Percentiles rank a stretch among this genome's conserved stretches.
Evolutionary conservation across 371 early-diverging fungal species (phyloP).

Genomic region (Mortierella sp.): DNA sequence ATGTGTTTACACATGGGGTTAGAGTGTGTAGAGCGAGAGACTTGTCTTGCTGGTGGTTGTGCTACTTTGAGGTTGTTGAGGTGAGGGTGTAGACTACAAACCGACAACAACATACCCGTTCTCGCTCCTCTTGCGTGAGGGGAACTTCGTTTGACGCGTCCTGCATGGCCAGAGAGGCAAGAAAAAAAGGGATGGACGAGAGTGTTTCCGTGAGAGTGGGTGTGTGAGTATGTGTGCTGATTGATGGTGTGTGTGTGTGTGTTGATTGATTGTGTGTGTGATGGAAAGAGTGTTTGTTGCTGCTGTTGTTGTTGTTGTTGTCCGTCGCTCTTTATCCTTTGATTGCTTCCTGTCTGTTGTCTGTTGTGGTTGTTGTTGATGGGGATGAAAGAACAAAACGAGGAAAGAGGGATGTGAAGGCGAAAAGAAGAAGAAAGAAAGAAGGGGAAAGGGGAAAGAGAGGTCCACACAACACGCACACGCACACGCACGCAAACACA

Average conservation of each 20-base stretch:
- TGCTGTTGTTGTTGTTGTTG: background rate
- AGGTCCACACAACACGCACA: background rate
- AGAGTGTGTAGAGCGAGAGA: background rate
- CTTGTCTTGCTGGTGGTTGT: no score
- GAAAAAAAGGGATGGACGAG: background rate
- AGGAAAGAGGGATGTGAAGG: background rate
- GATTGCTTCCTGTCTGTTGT: background rate
- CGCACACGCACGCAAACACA: background rate
- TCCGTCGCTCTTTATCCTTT: no score
- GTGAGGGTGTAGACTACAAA: no score
- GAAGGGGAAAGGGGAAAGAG: background rate
- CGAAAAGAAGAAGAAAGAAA: background rate
- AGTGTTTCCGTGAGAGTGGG: background rate
- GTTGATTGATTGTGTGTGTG: background rate
- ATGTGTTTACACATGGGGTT: background rate
- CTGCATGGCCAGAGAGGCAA: constrained; percentile 35
- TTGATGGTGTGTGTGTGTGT: no score
- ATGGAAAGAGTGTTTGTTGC: background rate
- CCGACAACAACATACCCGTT: constrained; percentile 45
- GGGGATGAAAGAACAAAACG: background rate
- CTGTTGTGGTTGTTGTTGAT: background rate
- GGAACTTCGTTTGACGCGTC: constrained; percentile 49
- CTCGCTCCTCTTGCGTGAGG: constrained; percentile 53
- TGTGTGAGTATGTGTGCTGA: background rate
- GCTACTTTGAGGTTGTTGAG: background rate